Conservation (phyloP, 441 rosid species). For the Pelargonium fulgidum region DNA sequence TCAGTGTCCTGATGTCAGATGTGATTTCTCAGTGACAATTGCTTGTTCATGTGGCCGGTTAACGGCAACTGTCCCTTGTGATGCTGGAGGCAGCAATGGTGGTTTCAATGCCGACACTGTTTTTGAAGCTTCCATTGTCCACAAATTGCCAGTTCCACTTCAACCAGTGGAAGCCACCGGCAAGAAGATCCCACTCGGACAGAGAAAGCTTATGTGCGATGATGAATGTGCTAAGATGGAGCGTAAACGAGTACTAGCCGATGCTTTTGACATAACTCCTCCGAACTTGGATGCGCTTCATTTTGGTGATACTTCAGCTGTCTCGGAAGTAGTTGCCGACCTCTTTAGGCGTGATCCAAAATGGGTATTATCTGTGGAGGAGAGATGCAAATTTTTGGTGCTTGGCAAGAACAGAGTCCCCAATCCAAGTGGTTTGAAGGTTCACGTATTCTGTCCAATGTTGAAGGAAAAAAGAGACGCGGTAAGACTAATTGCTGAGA, state of each 20-base stretch:
- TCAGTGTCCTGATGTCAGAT: constrained; percentile 82
- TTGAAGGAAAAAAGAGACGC: constrained; percentile 92
- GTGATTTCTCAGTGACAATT: constrained; percentile 71
- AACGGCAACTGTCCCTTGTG: constrained; percentile 73
- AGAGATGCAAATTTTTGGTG: constrained; percentile 88
- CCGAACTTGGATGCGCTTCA: constrained; percentile 83
- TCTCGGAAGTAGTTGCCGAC: constrained; percentile 69
- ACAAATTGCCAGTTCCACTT: constrained; percentile 66
- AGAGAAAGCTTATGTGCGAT: constrained; percentile 82
- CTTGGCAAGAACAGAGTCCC: constrained; percentile 73
- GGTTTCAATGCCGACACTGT: constrained; percentile 40
- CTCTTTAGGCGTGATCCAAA: constrained; percentile 85
- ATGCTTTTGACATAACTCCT: constrained; percentile 80
- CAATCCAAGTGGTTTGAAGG: constrained; percentile 47
- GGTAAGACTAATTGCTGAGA: constrained; percentile 72
- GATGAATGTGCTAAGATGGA: constrained; percentile 89
- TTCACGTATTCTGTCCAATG: constrained; percentile 95
- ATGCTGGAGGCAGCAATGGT: constrained; percentile 64
- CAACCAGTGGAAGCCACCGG: constrained; percentile 61
- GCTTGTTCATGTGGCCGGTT: constrained; percentile 83
- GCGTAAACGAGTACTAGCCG: constrained; percentile 87
- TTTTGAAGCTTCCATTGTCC: constrained; percentile 64
- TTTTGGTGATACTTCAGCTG: constrained; percentile 71
- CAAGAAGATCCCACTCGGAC: constrained; percentile 71
- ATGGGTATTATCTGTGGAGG: constrained; percentile 90